phyloP scores from a whole-genome alignment of 306 rosid genomes.

The Vigna nakashimae region DNA sequence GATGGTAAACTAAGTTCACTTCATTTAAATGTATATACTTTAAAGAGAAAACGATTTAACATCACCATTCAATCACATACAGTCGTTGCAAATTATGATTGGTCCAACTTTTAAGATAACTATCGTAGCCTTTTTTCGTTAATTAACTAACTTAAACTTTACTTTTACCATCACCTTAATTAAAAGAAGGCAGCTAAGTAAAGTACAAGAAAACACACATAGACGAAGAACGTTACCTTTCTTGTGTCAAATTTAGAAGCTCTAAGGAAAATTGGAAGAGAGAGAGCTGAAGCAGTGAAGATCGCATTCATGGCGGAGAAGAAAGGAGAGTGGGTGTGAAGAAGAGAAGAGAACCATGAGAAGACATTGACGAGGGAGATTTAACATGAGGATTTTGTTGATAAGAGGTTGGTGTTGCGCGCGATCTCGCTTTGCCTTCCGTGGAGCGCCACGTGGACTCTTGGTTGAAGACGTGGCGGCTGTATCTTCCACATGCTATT shows the following conservation, averaged over 20 bases:
- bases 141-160: neutral
- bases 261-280: constrained; percentile 65
- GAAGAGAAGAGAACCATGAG: constrained; percentile 36
- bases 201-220: neutral
- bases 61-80: too few species aligned
- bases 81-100: too few species aligned
- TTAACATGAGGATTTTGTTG: constrained; percentile 49
- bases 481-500: constrained; percentile 62
- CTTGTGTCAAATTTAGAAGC: constrained; percentile 65
- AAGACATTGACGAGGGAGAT: constrained; percentile 22
- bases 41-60: too few species aligned
- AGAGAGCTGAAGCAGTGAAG: constrained; percentile 81
- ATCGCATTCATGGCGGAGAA: constrained; percentile 74
- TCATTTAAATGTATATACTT: neutral
- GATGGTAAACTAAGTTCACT: neutral
- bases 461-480: constrained; percentile 57
- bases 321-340: constrained; percentile 41
- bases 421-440: constrained; percentile 81
- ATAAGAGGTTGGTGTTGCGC: constrained; percentile 72
- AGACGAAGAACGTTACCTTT: constrained; percentile 51
- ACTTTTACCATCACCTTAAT: neutral
- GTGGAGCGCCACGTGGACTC: constrained; percentile 67
- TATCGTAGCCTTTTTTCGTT: too few species aligned
- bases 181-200: neutral
- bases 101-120: too few species aligned